A percentile compares a stretch with the other conserved stretches of the same genome.
These are phyloP conservation scores for Ophiocordyceps camponoti-rufipedis DNA, from an alignment of 2,329 filamentous ascomycete species.

Conservation along the genomic window DNA sequence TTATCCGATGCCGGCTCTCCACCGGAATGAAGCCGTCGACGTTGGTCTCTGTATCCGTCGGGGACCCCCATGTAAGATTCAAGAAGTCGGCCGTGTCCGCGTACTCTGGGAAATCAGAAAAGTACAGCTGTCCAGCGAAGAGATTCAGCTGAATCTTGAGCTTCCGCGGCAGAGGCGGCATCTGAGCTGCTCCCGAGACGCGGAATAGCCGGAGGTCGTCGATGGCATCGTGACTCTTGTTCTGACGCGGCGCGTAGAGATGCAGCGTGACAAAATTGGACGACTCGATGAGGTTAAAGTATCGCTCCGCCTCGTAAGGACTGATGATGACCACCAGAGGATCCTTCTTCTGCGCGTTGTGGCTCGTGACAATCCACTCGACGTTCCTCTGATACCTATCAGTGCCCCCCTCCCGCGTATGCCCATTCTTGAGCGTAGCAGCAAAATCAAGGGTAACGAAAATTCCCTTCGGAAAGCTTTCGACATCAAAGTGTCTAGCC, in stretches of 20 bases:
- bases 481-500: not conserved
- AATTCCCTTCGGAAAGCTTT: not conserved
- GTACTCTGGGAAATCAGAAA: not conserved
- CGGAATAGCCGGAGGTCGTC: constrained; percentile 7
- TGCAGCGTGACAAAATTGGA: constrained; percentile 22
- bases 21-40: not conserved
- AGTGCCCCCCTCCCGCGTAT: too few species aligned
- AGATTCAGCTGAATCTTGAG: not conserved
- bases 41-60: not conserved
- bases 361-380: constrained; percentile 10
- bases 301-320: constrained; percentile 36
- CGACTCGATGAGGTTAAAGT: constrained; percentile 21
- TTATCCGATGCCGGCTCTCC: not conserved
- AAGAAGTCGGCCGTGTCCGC: not conserved
- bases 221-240: constrained; percentile 7
- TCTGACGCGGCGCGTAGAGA: constrained; percentile 29
- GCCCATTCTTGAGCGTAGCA: too few species aligned
- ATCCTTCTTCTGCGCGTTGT: too few species aligned
- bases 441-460: not conserved
- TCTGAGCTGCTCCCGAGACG: constrained; percentile 1
- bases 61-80: not conserved
- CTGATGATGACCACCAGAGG: constrained; percentile 42
- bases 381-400: constrained; percentile 8
- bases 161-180: not conserved
- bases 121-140: constrained; percentile 1